Evolutionary conservation across 345 rosid genomes (phyloP).

Genomic region (Mallotus nudiflorus): DNA sequence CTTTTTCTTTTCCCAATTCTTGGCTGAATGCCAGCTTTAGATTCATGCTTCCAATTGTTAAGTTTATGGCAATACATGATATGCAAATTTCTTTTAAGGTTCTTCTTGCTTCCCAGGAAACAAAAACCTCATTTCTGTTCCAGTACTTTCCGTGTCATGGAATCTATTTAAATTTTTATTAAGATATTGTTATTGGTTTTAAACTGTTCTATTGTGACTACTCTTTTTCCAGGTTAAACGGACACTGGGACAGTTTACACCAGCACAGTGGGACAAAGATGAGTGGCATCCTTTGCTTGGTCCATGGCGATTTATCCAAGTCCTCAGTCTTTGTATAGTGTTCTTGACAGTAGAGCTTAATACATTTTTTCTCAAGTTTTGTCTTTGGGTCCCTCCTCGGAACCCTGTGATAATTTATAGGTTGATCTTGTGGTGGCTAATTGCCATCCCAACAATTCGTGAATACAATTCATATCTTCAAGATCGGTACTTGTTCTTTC

Average conservation of each 20-base stretch:
- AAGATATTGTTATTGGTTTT: background rate
- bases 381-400: constrained; percentile 95
- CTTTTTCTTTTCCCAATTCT: background rate
- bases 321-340: constrained; percentile 76
- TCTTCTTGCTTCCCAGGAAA: background rate
- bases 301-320: constrained; percentile 98
- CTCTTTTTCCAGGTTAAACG: constrained; percentile 64
- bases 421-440: constrained; percentile 96
- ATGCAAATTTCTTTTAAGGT: background rate
- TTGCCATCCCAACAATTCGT: constrained; percentile 93
- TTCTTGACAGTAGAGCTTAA: constrained; percentile 91
- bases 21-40: background rate
- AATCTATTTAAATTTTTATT: background rate
- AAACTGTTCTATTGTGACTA: background rate
- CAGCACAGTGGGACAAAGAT: constrained; percentile 98
- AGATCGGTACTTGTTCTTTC: constrained; percentile 54
- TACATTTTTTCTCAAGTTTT: constrained; percentile 96
- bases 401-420: constrained; percentile 89
- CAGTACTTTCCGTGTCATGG: background rate
- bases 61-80: background rate
- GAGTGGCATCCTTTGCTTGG: constrained; percentile 98
- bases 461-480: constrained; percentile 97
- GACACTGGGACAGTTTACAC: constrained; percentile 92
- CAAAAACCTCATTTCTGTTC: background rate
- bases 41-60: background rate